A percentile compares a stretch with the other conserved stretches of the same genome.
phyloP scores from a whole-genome alignment of 2,329 filamentous ascomycete species.

The Raffaelea ambrosiae region DNA sequence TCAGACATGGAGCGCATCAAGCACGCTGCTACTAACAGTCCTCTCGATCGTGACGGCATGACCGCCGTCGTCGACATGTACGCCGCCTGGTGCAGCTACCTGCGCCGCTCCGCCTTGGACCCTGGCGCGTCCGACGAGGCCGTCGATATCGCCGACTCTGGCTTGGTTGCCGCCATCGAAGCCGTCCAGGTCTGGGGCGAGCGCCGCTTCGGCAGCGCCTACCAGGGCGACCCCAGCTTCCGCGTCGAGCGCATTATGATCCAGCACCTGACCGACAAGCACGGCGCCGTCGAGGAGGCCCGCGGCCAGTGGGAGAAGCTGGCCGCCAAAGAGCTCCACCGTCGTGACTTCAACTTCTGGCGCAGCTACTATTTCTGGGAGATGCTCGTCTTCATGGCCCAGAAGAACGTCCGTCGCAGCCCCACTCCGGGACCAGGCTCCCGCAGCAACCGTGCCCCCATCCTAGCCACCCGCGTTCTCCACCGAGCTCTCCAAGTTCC shows the following conservation, averaged over 20 bases:
- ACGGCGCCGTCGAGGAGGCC: conserved; percentile 67
- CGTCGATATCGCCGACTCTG: conserved; percentile 81
- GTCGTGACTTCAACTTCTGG: conserved; percentile 89
- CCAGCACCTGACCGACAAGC: conserved; percentile 81
- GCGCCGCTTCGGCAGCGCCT: conserved; percentile 63
- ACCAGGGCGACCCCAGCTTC: conserved; percentile 80
- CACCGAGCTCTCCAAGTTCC: conserved; percentile 56
- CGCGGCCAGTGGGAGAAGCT: conserved; percentile 70
- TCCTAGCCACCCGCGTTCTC: conserved; percentile 66
- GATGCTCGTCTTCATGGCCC: conserved; percentile 52
- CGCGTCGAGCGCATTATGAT: conserved; percentile 87
- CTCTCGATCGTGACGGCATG: conserved; percentile 78
- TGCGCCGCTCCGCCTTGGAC: conserved; percentile 77
- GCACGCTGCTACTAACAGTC: conserved; percentile 79
- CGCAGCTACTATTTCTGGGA: conserved; percentile 88
- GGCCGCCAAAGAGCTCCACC: conserved; percentile 51
- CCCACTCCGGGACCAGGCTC: conserved; percentile 34
- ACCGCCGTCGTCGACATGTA: conserved; percentile 86
- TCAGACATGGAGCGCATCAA: conserved; percentile 82
- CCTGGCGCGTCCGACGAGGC: conserved; percentile 70
- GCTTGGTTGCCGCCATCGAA: conserved; percentile 76
- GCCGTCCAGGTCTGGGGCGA: conserved; percentile 75
- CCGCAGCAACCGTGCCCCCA: conserved; percentile 50
- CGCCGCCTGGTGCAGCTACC: conserved; percentile 87
- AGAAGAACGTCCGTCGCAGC: conserved; percentile 41